Percentiles rank a stretch among this genome's conserved stretches.
These are phyloP conservation scores for Cynanchum wilfordii DNA, from an alignment of 257 asterid genomes.

Conservation along the genomic window DNA sequence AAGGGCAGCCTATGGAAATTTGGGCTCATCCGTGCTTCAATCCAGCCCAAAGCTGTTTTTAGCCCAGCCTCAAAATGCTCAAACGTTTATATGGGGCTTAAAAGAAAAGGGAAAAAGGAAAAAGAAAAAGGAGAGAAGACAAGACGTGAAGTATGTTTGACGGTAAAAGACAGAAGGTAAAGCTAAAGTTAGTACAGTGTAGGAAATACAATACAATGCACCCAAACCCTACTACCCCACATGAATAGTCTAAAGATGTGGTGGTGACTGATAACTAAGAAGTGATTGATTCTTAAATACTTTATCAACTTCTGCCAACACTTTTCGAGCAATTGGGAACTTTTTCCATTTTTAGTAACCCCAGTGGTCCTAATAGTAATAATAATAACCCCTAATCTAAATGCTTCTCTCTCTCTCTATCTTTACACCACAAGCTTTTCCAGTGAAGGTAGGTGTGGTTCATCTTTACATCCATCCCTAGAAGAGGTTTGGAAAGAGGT, in stretches of 20 bases:
- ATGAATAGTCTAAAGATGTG: slow-evolving; percentile 16
- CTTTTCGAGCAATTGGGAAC: slow-evolving; percentile 50
- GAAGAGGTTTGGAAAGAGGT: neutral
- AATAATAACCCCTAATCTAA: neutral
- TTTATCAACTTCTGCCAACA: slow-evolving; percentile 48
- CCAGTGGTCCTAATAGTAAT: slow-evolving; percentile 24
- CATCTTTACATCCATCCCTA: neutral
- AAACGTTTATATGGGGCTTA: no score
- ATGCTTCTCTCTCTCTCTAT: slow-evolving; percentile 16
- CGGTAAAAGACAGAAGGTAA: slow-evolving; percentile 2
- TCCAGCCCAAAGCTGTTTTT: no score
- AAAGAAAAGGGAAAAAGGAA: no score
- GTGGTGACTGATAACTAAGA: slow-evolving; percentile 73
- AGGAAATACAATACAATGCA: neutral
- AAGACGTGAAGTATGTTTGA: slow-evolving; percentile 2
- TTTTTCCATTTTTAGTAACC: slow-evolving; percentile 43
- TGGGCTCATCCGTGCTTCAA: no score
- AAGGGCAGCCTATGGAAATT: no score
- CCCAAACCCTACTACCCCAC: neutral
- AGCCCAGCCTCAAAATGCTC: no score
- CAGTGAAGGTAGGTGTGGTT: neutral
- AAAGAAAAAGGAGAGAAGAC: neutral
- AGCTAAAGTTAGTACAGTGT: neutral
- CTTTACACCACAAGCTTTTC: slow-evolving; percentile 8
- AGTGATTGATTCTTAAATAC: slow-evolving; percentile 58